Conservation (phyloP, 495 filamentous ascomycete species). For the Cladorrhinum samala region DNA sequence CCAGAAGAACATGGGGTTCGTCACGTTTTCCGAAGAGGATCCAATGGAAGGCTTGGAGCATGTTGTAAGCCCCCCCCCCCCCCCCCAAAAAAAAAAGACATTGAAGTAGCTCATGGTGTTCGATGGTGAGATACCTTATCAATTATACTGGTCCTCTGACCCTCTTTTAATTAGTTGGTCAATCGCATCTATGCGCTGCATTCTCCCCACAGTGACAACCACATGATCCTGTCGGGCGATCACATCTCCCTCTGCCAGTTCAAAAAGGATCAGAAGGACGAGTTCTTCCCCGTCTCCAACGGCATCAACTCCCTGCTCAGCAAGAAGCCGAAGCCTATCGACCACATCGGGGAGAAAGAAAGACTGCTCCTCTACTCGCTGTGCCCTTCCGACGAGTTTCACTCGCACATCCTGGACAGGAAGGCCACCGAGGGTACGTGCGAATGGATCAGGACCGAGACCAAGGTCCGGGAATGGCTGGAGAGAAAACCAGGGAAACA, state of each 20-base stretch:
- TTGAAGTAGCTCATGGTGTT: too few relatives aligned
- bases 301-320: not conserved
- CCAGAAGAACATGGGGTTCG: too few relatives aligned
- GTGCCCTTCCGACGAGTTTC: not conserved
- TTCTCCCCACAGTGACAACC: not conserved
- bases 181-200: not conserved
- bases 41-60: too few relatives aligned
- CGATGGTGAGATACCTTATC: too few relatives aligned
- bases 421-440: not conserved
- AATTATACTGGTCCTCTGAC: too few relatives aligned
- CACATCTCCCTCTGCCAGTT: not conserved
- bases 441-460: not conserved
- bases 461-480: not conserved
- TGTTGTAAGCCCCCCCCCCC: too few relatives aligned
- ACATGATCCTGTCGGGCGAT: not conserved
- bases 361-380: not conserved
- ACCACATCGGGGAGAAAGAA: not conserved
- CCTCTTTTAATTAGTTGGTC: not conserved
- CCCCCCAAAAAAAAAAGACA: too few relatives aligned
- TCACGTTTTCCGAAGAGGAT: too few relatives aligned
- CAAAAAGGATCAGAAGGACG: not conserved
- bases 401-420: not conserved
- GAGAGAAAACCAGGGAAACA: not conserved
- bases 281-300: not conserved
- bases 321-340: not conserved